Evolutionary conservation across 768 basidiomycete species (phyloP).

Genomic region (Rhodotorula sphaerocarpa): DNA sequence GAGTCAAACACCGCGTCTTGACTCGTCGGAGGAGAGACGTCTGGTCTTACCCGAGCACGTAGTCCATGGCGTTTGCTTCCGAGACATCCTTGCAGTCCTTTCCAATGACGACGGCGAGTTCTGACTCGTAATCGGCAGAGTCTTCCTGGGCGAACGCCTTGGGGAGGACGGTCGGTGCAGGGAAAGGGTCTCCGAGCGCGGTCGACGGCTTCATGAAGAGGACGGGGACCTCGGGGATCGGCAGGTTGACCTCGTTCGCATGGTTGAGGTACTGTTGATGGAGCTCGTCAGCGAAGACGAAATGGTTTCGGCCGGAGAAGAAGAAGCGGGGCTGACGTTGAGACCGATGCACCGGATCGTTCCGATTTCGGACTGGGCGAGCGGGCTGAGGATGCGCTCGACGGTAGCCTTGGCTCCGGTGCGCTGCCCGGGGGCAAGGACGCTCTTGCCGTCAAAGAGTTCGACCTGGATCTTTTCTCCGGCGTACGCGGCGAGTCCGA

Average conservation of each 20-base stretch:
- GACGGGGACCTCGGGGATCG: slow-evolving; percentile 40
- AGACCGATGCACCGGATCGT: slow-evolving; percentile 45
- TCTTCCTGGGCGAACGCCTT: slow-evolving; percentile 26
- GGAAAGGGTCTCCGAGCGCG: slow-evolving; percentile 40
- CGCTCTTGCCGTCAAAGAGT: slow-evolving; percentile 38
- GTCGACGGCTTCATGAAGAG: slow-evolving; percentile 44
- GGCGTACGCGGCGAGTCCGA: slow-evolving; percentile 42
- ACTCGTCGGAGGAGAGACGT: neutral
- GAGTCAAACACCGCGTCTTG: neutral
- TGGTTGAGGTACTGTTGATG: slow-evolving; percentile 41
- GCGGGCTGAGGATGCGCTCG: slow-evolving; percentile 39
- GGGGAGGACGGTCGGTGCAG: slow-evolving; percentile 39
- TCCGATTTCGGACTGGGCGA: slow-evolving; percentile 40
- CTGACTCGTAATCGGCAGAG: slow-evolving; percentile 43
- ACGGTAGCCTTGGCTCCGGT: slow-evolving; percentile 39
- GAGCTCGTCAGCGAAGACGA: neutral
- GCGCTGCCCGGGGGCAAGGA: slow-evolving; percentile 39
- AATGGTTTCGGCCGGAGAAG: neutral
- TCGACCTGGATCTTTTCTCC: slow-evolving; percentile 39
- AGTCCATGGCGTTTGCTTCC: slow-evolving; percentile 44
- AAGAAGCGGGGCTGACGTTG: slow-evolving; percentile 37
- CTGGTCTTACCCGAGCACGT: slow-evolving; percentile 41
- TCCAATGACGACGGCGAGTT: slow-evolving; percentile 43
- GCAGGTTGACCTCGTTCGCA: slow-evolving; percentile 41
- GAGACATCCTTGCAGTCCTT: slow-evolving; percentile 42